A percentile compares a stretch with the other conserved stretches of the same genome.
Conservation (phyloP, 2,329 filamentous ascomycete species). For the Colletotrichum sp. region DNA sequence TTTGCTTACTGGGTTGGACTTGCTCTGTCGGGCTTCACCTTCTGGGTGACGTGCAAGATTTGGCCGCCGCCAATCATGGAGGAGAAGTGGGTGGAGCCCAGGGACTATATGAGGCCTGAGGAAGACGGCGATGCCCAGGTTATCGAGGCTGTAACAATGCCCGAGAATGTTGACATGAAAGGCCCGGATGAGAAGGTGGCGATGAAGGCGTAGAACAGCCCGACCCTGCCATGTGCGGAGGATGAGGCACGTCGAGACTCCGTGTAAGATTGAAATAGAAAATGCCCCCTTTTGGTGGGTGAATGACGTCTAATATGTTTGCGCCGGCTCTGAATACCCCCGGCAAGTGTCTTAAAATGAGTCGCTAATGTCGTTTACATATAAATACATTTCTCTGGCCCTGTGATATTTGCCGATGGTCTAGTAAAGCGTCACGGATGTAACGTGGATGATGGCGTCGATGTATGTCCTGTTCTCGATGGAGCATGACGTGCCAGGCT, state of each 20-base stretch:
- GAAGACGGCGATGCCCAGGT: neutral
- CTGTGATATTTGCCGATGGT: neutral
- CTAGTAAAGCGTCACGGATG: slow-evolving; percentile 28
- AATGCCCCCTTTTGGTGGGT: neutral
- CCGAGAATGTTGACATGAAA: neutral
- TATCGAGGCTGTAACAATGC: neutral
- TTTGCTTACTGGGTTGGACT: slow-evolving; percentile 60
- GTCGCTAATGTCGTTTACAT: neutral
- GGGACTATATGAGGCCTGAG: slow-evolving; percentile 16
- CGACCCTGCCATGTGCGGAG: neutral
- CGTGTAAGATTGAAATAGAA: neutral
- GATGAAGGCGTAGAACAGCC: neutral
- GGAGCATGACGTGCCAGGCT: slow-evolving; percentile 38
- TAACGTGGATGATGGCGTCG: slow-evolving; percentile 48
- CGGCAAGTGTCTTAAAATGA: neutral
- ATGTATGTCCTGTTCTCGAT: slow-evolving; percentile 49
- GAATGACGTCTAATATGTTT: neutral
- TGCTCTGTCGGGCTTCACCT: slow-evolving; percentile 40
- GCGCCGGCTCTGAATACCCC: neutral
- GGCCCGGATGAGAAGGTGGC: neutral
- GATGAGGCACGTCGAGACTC: neutral
- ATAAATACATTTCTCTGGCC: neutral
- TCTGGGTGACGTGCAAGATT: slow-evolving; percentile 22
- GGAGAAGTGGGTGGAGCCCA: slow-evolving; percentile 22
- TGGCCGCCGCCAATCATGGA: slow-evolving; percentile 23